Conservation (phyloP, 2,329 filamentous ascomycete genomes). For the Amylocarpus encephaloides region DNA sequence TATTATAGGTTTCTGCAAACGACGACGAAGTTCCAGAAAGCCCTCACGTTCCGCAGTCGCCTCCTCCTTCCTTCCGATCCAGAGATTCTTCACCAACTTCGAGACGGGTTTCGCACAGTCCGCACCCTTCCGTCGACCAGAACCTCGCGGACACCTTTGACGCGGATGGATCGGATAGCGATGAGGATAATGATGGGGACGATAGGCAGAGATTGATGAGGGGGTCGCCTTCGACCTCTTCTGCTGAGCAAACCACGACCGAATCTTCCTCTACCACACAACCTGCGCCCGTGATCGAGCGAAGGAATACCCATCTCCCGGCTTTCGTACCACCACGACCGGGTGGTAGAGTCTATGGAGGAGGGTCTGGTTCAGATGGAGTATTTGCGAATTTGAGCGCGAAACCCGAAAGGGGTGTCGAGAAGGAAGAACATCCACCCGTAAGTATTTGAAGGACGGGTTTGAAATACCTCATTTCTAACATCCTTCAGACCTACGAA, state of each 20-base stretch:
- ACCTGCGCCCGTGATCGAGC: constrained; percentile 18
- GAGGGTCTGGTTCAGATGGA: constrained; percentile 78
- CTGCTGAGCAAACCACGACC: constrained; percentile 29
- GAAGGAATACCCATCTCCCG: constrained; percentile 25
- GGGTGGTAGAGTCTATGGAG: constrained; percentile 54
- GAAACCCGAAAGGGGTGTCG: constrained; percentile 74
- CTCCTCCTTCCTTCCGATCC: constrained; percentile 83
- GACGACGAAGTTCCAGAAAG: constrained; percentile 43
- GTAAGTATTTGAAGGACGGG: constrained; percentile 50
- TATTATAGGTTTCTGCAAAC: constrained; percentile 48
- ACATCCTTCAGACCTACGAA: constrained; percentile 72
- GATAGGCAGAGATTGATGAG: constrained; percentile 84
- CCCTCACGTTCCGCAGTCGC: constrained; percentile 40
- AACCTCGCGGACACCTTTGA: constrained; percentile 93
- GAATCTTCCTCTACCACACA: constrained; percentile 18
- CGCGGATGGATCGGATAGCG: constrained; percentile 67
- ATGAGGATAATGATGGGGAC: constrained; percentile 66
- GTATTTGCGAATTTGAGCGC: constrained; percentile 94
- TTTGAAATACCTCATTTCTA: constrained; percentile 1
- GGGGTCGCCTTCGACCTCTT: constrained; percentile 39
- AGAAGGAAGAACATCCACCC: constrained; percentile 84
- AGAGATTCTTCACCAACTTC: constrained; percentile 62
- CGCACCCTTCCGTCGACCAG: constrained; percentile 55
- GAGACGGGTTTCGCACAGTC: constrained; percentile 33
- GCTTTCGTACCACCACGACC: constrained; percentile 22